Evolutionary conservation across 73 alveolate species (phyloP).

Genomic region (Paramecium primaurelia): DNA sequence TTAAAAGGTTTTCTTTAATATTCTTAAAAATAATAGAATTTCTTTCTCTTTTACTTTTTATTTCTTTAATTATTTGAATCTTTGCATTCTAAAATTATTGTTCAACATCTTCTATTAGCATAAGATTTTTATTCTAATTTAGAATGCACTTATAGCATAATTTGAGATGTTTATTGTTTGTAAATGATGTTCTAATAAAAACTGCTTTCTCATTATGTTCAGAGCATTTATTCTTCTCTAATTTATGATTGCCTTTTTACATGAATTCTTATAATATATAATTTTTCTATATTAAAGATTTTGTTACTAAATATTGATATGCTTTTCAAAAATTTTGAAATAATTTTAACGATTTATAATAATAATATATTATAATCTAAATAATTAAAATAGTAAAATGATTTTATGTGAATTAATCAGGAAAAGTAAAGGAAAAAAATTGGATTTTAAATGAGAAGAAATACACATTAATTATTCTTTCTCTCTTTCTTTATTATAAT

Average conservation of each 20-base stretch:
- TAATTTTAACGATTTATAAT: neutral
- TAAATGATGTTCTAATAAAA: neutral
- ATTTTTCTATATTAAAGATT: neutral
- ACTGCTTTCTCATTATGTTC: neutral
- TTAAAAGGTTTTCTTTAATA: neutral
- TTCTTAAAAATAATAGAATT: neutral
- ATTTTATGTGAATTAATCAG: no score
- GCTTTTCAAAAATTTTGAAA: neutral
- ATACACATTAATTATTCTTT: no score
- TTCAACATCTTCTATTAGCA: neutral
- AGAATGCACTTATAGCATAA: neutral
- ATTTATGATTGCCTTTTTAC: neutral
- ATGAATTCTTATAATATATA: neutral
- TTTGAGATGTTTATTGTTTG: neutral
- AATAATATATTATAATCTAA: no score
- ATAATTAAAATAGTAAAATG: no score
- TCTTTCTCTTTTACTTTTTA: neutral
- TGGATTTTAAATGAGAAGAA: no score
- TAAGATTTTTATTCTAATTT: neutral
- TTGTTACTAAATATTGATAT: neutral
- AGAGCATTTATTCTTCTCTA: neutral
- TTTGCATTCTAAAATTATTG: neutral
- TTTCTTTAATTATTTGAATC: neutral
- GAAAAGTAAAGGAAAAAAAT: no score
- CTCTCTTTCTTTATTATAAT: no score